Evolutionary conservation across 192 early-diverging fungal genomes (phyloP), one percentile per base, ranked within the genome.

Genomic region (Obelidium mucronatum): DNA sequence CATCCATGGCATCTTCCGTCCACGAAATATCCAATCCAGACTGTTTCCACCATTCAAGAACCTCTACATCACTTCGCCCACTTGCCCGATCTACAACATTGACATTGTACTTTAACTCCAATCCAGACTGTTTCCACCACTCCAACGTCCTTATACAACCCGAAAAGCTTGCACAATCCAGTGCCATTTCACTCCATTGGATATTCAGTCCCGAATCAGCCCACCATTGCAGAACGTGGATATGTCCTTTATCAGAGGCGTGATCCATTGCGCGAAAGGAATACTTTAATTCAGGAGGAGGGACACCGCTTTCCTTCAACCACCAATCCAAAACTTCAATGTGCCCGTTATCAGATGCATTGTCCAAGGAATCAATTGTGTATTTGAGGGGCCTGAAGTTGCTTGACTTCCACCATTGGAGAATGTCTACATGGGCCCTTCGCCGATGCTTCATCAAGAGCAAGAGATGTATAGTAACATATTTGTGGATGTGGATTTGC

Each of bases 211-310:
- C 67, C 5, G 33, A 53, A 19, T 15, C 44, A 30, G 15, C 56
- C 67, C 67, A 70, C 67, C 67, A 70, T 61, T 70, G 8, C 6
- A 70, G 44, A 51, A 70, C 67, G 19, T n/a, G 19, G 17, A 33
- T 52, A 17, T 51, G 44, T 3, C 67, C 40, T 13, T 70, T 70
- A 34, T 35, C 53, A 52, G 52, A 61, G 0, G 67, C 67, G 33
- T 24, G 19, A 48, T 70, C 67, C 5, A 70, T 39, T 40, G 67
- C 44, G 19, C 33, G 34, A 4, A 22, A 34, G 44, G 15, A 22
- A 34, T 19, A 70, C 4, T 22, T 55, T 17, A 70, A 19, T 28
- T 70, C 42, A 24, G 40, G 11, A 15, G 48, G 48, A 13, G 48
- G 22, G 5, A 1, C 5, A 26, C 55, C 55, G 55, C 67, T 53